These are phyloP conservation scores for Suhomyces panamericanus DNA, from an alignment of 1,139 yeast species.

Conservation along the genomic window DNA sequence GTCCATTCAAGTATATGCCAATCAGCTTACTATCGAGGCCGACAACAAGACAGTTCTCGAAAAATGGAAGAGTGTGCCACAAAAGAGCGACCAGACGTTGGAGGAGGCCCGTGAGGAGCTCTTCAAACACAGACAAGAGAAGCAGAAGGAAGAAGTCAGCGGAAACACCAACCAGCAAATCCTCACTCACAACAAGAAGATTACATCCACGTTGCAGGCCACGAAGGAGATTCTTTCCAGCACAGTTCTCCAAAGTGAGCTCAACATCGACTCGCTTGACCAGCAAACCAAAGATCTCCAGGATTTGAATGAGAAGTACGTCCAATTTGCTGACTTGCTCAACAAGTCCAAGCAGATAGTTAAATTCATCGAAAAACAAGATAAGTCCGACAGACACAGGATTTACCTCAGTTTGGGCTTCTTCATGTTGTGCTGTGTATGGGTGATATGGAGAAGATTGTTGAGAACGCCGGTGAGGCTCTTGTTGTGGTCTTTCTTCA, in stretches of 20 bases:
- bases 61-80: constrained; percentile 11
- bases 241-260: constrained; percentile 58
- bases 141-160: constrained; percentile 3
- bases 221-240: constrained; percentile 57
- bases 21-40: constrained; percentile 15
- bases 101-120: constrained; percentile 12
- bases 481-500: constrained; percentile 58
- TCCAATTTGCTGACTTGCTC: constrained; percentile 55
- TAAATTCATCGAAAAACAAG: constrained; percentile 66
- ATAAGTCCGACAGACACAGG: constrained; percentile 57
- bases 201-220: constrained; percentile 53
- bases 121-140: constrained; percentile 9
- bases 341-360: constrained; percentile 58
- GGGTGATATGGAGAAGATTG: constrained; percentile 68
- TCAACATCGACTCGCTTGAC: constrained; percentile 61
- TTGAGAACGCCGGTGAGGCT: constrained; percentile 56
- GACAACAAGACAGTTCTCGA: constrained; percentile 20
- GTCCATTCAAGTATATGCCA: constrained; percentile 20
- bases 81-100: background rate
- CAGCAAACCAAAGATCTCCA: constrained; percentile 55
- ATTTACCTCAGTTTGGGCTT: constrained; percentile 62
- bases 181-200: constrained; percentile 50
- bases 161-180: constrained; percentile 28
- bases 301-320: constrained; percentile 51
- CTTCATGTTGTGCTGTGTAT: constrained; percentile 52